These are phyloP conservation scores for Roridomyces roridus DNA, from an alignment of 768 basidiomycete species.

Conservation along the genomic window DNA sequence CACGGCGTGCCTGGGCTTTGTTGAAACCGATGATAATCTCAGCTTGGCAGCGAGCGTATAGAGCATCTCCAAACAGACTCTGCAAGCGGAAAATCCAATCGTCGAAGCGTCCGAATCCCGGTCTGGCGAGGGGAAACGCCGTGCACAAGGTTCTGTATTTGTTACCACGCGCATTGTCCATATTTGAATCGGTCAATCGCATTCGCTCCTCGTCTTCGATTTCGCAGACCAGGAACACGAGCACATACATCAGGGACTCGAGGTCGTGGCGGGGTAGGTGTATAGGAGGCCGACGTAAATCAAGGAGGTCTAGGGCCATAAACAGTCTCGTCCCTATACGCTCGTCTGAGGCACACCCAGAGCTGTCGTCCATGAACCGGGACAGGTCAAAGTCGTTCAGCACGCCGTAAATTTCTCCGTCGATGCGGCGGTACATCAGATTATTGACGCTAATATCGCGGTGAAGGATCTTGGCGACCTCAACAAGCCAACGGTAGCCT, in stretches of 20 bases:
- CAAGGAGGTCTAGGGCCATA: slow-evolving; percentile 3
- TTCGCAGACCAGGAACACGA: neutral
- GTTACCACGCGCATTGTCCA: too few relatives aligned
- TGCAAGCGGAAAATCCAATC: too few relatives aligned
- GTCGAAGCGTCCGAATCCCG: too few relatives aligned
- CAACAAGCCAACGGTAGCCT: neutral
- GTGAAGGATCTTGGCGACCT: neutral
- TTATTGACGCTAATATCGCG: neutral
- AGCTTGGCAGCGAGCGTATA: too few relatives aligned
- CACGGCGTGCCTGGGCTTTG: too few relatives aligned
- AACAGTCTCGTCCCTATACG: neutral
- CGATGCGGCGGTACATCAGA: neutral
- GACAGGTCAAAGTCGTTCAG: neutral
- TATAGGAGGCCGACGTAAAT: neutral
- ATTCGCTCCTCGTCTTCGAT: too few relatives aligned
- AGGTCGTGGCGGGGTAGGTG: neutral
- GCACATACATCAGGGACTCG: neutral
- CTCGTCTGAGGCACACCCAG: too few relatives aligned
- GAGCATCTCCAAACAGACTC: too few relatives aligned
- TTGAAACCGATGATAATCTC: too few relatives aligned
- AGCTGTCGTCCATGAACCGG: neutral
- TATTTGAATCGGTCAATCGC: neutral
- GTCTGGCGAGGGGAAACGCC: too few relatives aligned
- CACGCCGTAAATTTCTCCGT: neutral
- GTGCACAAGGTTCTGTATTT: too few relatives aligned